These are phyloP conservation scores for Daldinia caldariorum DNA, from an alignment of 495 filamentous ascomycete genomes.

Conservation along the genomic window DNA sequence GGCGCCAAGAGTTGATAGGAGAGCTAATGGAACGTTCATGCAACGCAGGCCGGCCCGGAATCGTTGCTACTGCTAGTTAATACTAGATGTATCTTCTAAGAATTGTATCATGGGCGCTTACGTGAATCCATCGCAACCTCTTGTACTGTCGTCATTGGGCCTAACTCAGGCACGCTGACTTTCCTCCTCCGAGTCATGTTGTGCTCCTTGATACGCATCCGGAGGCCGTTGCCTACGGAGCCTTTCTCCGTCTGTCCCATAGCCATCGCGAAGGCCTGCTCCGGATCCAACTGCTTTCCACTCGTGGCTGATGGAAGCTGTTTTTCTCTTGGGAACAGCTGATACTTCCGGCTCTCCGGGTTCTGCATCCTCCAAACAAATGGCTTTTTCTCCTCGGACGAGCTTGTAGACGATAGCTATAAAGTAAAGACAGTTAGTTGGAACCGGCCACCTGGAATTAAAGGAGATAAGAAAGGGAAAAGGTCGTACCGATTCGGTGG, in stretches of 20 bases:
- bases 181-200: constrained; percentile 66
- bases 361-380: constrained; percentile 65
- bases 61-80: constrained; percentile 67
- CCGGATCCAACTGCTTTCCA: constrained; percentile 61
- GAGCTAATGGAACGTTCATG: constrained; percentile 75
- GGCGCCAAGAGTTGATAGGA: constrained; percentile 62
- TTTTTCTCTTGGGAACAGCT: constrained; percentile 62
- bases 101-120: constrained; percentile 55
- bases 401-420: constrained; percentile 46
- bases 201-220: constrained; percentile 63
- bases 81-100: constrained; percentile 5
- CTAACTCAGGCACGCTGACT: constrained; percentile 70
- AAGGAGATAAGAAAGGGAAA: constrained; percentile 8
- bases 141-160: constrained; percentile 73
- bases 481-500: constrained; percentile 57
- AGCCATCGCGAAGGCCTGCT: constrained; percentile 58
- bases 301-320: constrained; percentile 47
- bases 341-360: constrained; percentile 59
- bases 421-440: constrained; percentile 30
- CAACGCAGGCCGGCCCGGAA: constrained; percentile 72
- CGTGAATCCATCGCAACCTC: constrained; percentile 77
- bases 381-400: constrained; percentile 55
- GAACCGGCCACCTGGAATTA: constrained; percentile 21
- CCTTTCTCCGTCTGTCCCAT: constrained; percentile 60
- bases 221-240: constrained; percentile 52